Evolutionary conservation across 2,329 filamentous ascomycete genomes (phyloP), one percentile per base, ranked within the genome.

Genomic region (Aspergillus fumigatus): DNA sequence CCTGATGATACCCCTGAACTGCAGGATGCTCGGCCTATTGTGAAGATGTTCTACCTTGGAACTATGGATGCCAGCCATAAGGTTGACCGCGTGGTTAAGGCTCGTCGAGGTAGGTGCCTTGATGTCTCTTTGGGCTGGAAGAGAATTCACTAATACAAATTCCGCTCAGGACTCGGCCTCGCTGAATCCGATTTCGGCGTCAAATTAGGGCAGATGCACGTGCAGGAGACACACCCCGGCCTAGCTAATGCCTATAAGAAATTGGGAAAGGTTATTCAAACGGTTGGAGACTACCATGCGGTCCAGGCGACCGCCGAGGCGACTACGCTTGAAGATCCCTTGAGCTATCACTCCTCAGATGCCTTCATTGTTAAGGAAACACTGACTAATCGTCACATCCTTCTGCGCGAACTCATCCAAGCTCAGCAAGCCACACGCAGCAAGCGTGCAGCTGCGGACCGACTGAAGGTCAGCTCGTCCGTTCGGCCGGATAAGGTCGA

Each of bases 351-450:
- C 76, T 96, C 92, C 48, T 88, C 90, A 56, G 94, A 99, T 73
- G 90, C 94, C 48, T 96, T 97, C 71, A 96, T 97, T 66, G 94
- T 97, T 64, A 99, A 99, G 75, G 94, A 99, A 72, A 96, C 92
- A 10, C 83, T 99, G 61, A 99, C 94, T 3, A 99, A 99, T 77
- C 89, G 94, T 11, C 94, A 99, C 76, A 96, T 99, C 60, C 83
- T 99, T 21, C 88, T 96, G 47, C 91, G 94, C 57, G 94, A 99
- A 69, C 86, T 97, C 58, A 78, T 96, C 26, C 91, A 97, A 74
- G 92, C 94, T 0, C 92, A 97, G 72, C 89, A 96, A 71, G 81
- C 81, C 23, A 92, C 92, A 1, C 86, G 89, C 60, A 90, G 85
- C 74, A 94, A 92, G 73, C 84, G 94, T 41, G 86, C 87, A 61